These are phyloP conservation scores for Epichloe aotearoae DNA, from an alignment of 2,329 filamentous ascomycete species.

Conservation along the genomic window DNA sequence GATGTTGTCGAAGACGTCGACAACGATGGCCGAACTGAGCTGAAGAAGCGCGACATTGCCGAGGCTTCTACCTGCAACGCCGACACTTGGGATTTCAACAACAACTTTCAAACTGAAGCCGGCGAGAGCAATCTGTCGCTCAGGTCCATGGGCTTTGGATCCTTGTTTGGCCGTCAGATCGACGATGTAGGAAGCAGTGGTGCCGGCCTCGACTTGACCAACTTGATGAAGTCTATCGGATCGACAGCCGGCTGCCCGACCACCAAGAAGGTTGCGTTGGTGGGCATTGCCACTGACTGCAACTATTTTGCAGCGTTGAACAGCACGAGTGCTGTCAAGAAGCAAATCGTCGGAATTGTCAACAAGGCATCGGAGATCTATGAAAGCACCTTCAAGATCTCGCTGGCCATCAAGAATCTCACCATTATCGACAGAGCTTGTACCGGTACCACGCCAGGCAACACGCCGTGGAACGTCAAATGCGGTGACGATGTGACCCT, in stretches of 20 bases:
- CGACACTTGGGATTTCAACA: constrained; percentile 71
- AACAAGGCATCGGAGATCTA: constrained; percentile 81
- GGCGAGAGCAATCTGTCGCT: constrained; percentile 35
- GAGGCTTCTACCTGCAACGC: constrained; percentile 49
- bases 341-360: constrained; percentile 71
- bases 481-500: constrained; percentile 56
- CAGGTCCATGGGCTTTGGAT: constrained; percentile 46
- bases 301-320: constrained; percentile 67
- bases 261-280: constrained; percentile 80
- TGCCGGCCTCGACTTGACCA: constrained; percentile 59
- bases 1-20: constrained; percentile 45
- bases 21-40: constrained; percentile 36
- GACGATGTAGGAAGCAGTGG: constrained; percentile 52
- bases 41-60: constrained; percentile 49
- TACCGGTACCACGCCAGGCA: constrained; percentile 50
- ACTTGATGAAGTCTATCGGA: constrained; percentile 65
- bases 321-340: constrained; percentile 43
- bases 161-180: constrained; percentile 65
- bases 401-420: constrained; percentile 76
- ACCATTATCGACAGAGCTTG: constrained; percentile 66
- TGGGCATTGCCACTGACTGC: constrained; percentile 90
- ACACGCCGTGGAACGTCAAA: constrained; percentile 71
- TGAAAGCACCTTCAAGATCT: constrained; percentile 88
- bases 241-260: constrained; percentile 72
- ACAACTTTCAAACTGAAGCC: constrained; percentile 53